Evolutionary conservation across 495 filamentous ascomycete species (phyloP).

Genomic region (Aspergillus funiculosus): DNA sequence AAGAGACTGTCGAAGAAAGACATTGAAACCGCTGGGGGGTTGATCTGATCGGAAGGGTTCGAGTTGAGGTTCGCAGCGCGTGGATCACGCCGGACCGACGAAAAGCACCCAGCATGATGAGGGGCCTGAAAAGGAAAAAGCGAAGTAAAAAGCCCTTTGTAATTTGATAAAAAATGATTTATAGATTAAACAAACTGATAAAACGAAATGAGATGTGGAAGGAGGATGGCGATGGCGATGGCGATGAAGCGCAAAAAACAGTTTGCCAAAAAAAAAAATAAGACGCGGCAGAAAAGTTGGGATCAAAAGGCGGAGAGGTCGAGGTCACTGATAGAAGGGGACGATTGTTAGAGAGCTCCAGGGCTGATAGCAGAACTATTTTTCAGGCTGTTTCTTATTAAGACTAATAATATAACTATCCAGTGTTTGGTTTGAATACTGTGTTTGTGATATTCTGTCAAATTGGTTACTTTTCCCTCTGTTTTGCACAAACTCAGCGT

Average conservation of each 20-base stretch:
- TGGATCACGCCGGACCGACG: constrained; percentile 37
- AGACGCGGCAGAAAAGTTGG: constrained; percentile 4
- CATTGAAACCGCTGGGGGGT: constrained; percentile 29
- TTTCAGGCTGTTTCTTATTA: too few species aligned
- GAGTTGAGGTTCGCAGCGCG: constrained; percentile 35
- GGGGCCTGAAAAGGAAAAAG: constrained; percentile 1
- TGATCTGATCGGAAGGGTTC: constrained; percentile 24
- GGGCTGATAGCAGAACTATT: too few species aligned
- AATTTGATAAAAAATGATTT: too few species aligned
- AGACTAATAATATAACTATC: too few species aligned
- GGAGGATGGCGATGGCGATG: constrained; percentile 1
- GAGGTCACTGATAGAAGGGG: not conserved
- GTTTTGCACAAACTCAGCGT: too few species aligned
- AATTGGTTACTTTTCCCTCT: too few species aligned
- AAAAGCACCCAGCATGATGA: constrained; percentile 40
- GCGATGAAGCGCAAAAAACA: not conserved
- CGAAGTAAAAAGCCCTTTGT: too few species aligned
- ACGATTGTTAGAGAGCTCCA: too few species aligned
- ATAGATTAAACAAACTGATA: not conserved
- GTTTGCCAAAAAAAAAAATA: constrained; percentile 8
- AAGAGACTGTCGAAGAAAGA: constrained; percentile 21
- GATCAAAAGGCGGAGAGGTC: constrained; percentile 8
- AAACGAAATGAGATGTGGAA: constrained; percentile 4
- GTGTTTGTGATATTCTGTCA: too few species aligned
- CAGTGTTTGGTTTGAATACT: too few species aligned